Conservation (phyloP, 2,329 filamentous ascomycete species). For the Penicillium sp. region DNA sequence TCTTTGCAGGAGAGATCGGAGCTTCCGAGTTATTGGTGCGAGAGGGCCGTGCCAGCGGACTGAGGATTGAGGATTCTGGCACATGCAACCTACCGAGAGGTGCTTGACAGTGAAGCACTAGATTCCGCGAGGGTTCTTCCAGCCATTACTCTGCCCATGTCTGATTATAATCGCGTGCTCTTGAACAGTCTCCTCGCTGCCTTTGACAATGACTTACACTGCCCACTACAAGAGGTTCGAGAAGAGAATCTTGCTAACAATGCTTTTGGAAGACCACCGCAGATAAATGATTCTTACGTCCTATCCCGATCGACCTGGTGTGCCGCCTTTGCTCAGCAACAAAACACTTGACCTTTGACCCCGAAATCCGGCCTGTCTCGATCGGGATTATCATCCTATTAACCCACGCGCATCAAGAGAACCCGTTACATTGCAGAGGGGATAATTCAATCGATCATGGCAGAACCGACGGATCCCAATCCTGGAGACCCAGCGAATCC, state of each 20-base stretch:
- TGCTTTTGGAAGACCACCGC: conserved; percentile 16
- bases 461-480: conserved; percentile 26
- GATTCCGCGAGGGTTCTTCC: background rate
- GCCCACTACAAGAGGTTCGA: background rate
- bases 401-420: background rate
- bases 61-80: conserved; percentile 1
- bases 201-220: background rate
- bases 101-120: background rate
- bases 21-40: background rate
- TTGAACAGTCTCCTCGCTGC: background rate
- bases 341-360: conserved; percentile 29
- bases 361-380: conserved; percentile 12
- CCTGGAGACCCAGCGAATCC: conserved; percentile 22
- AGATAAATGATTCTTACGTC: conserved; percentile 32
- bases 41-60: background rate
- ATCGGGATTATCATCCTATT: conserved; percentile 1
- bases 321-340: conserved; percentile 26
- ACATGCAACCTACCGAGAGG: background rate
- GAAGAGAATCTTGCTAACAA: background rate
- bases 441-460: conserved; percentile 22
- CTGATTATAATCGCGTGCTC: background rate
- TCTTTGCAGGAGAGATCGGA: background rate
- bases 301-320: conserved; percentile 27
- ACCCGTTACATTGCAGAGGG: conserved; percentile 9
- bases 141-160: background rate